phyloP scores from a whole-genome alignment of 192 early-diverging fungal species.

The Coemansia sp. region DNA sequence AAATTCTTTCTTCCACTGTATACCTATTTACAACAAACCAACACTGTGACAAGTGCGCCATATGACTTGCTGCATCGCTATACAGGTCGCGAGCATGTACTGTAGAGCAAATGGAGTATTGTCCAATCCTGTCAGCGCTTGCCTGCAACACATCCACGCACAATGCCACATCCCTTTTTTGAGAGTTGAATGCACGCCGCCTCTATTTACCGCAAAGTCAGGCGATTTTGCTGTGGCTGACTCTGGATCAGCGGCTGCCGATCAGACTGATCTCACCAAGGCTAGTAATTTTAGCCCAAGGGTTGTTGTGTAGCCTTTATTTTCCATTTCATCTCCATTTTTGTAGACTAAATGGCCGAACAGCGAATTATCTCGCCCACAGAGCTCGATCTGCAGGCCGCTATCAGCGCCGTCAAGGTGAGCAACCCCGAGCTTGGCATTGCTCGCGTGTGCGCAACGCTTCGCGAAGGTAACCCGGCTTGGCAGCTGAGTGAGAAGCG shows the following conservation, averaged over 20 bases:
- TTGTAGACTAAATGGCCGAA: neutral
- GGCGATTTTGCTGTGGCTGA: too few species aligned
- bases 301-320: too few species aligned
- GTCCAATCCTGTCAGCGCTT: neutral
- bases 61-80: neutral
- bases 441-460: slow-evolving; percentile 47
- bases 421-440: slow-evolving; percentile 56
- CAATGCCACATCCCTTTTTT: too few species aligned
- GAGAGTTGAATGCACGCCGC: too few species aligned
- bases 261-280: neutral
- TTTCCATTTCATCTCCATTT: too few species aligned
- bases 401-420: slow-evolving; percentile 50
- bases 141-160: neutral
- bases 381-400: slow-evolving; percentile 30
- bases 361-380: slow-evolving; percentile 14
- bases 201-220: too few species aligned
- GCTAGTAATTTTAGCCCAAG: too few species aligned
- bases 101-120: neutral
- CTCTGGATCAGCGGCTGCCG: neutral
- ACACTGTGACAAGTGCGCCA: neutral
- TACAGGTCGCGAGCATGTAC: neutral
- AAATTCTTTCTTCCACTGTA: too few species aligned
- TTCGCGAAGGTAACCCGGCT: slow-evolving; percentile 41
- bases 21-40: too few species aligned
- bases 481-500: slow-evolving; percentile 64